Conservation (phyloP, 73 alveolate species). For the Blepharisma japonicum region DNA sequence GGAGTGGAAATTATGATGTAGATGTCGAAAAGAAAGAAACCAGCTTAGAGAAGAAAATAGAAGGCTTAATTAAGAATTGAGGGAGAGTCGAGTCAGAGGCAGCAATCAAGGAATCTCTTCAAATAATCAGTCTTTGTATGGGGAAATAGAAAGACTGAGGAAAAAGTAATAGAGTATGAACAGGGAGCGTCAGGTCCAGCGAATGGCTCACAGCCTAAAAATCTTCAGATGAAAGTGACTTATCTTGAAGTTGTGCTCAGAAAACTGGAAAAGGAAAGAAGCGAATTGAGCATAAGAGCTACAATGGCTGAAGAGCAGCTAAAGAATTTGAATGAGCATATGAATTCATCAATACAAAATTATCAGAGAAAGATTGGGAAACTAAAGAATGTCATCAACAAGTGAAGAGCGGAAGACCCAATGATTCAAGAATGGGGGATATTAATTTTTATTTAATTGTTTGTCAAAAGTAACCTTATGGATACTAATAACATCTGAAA, state of each 20-base stretch:
- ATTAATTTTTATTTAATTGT: neutral
- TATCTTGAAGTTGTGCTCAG: slow-evolving; percentile 86
- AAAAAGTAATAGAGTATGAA: slow-evolving; percentile 44
- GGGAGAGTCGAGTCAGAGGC: neutral
- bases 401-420: neutral
- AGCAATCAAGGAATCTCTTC: no score
- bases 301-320: slow-evolving; percentile 98
- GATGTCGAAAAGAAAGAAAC: slow-evolving; percentile 87
- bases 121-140: neutral
- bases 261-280: slow-evolving; percentile 94
- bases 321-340: slow-evolving; percentile 88
- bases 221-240: slow-evolving; percentile 73
- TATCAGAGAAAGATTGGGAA: slow-evolving; percentile 88
- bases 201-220: slow-evolving; percentile 69
- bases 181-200: slow-evolving; percentile 30
- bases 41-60: slow-evolving; percentile 88
- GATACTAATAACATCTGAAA: no score
- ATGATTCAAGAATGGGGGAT: neutral
- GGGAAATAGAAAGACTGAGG: slow-evolving; percentile 66
- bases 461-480: no score
- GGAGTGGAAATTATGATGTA: neutral
- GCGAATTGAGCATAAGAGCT: slow-evolving; percentile 89
- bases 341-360: slow-evolving; percentile 75
- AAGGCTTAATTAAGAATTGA: slow-evolving; percentile 32
- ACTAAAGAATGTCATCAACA: slow-evolving; percentile 59